phyloP scores from a whole-genome alignment of 805 yeast genomes.

The Candida methanosorbosa region DNA sequence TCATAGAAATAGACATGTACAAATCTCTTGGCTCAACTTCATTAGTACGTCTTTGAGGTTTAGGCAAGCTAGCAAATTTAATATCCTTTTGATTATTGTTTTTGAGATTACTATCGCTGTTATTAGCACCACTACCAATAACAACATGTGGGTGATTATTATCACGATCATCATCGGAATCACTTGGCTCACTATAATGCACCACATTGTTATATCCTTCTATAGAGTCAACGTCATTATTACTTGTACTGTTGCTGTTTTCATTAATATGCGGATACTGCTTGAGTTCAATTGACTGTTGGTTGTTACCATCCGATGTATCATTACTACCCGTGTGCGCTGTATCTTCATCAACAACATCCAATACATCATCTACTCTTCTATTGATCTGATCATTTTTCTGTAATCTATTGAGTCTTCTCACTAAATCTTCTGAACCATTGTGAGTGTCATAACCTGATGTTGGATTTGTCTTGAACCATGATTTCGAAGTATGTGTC shows the following conservation, averaged over 20 bases:
- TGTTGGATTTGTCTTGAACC: no score
- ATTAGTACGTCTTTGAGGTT: conserved; percentile 34
- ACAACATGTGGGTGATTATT: not conserved
- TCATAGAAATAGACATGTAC: conserved; percentile 74
- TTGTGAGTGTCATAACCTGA: conserved; percentile 20
- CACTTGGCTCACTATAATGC: conserved; percentile 37
- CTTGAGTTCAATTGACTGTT: no score
- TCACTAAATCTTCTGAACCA: conserved; percentile 21
- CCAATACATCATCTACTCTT: conserved; percentile 8
- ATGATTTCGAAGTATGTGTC: not conserved
- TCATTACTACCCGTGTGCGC: conserved; percentile 3
- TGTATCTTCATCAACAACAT: conserved; percentile 9
- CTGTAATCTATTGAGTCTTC: conserved; percentile 13
- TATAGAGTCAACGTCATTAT: no score
- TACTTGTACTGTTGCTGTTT: no score
- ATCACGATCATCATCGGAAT: conserved; percentile 17
- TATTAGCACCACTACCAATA: not conserved
- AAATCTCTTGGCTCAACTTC: conserved; percentile 76
- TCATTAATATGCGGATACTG: no score
- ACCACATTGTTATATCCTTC: conserved; percentile 12
- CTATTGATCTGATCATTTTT: conserved; percentile 1
- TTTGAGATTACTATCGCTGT: not conserved
- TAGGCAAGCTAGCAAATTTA: conserved; percentile 53
- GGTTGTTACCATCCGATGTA: conserved; percentile 4
- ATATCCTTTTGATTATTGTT: conserved; percentile 26